Conservation (phyloP, 176 grass and related monocot species). For the Eremochloa ophiuroides region DNA sequence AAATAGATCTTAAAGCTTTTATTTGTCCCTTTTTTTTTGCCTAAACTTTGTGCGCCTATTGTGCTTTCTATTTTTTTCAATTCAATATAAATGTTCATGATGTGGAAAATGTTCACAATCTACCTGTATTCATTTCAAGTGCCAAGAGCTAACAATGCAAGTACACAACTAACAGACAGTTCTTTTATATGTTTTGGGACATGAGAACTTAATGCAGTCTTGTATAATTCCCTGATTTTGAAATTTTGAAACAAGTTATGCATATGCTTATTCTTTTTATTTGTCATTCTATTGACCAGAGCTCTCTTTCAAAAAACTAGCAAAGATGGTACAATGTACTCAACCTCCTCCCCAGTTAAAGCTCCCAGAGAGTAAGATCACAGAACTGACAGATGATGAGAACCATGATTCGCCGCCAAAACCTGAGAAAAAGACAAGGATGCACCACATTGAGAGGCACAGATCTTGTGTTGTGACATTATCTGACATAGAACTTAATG, state of each 20-base stretch:
- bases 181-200: background rate
- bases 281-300: background rate
- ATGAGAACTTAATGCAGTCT: conserved; percentile 1
- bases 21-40: background rate
- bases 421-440: conserved; percentile 42
- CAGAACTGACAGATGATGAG: conserved; percentile 18
- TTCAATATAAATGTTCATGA: background rate
- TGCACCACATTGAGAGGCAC: conserved; percentile 42
- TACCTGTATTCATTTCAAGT: no score
- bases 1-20: background rate
- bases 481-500: conserved; percentile 26
- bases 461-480: conserved; percentile 50
- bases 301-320: background rate
- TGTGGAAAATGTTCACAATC: background rate
- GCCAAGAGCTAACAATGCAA: background rate
- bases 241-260: background rate
- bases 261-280: conserved; percentile 3
- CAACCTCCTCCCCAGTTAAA: background rate
- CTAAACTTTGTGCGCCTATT: conserved; percentile 6
- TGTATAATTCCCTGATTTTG: background rate
- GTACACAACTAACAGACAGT: background rate
- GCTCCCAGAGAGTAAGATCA: background rate
- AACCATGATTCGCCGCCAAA: conserved; percentile 39
- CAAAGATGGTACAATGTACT: conserved; percentile 29
- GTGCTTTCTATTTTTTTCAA: conserved; percentile 10